A percentile compares a stretch with the other conserved stretches of the same genome.
These are phyloP conservation scores for Fusarium begoniae DNA, from an alignment of 2,329 filamentous ascomycete species.

Conservation along the genomic window DNA sequence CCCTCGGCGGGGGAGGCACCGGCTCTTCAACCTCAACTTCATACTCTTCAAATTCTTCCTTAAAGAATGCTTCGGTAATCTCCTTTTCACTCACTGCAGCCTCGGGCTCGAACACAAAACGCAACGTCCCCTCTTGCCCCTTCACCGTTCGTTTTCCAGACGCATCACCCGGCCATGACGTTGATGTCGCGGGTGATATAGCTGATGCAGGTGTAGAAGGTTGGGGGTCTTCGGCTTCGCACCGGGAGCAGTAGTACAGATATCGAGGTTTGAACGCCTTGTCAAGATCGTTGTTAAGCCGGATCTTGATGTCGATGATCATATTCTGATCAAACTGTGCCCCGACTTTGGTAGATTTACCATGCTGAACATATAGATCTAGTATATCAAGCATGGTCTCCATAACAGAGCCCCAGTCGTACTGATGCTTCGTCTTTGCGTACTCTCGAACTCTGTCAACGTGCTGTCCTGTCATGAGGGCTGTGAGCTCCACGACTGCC, in stretches of 20 bases:
- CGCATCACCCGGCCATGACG: conserved; percentile 48
- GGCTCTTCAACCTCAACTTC: conserved; percentile 79
- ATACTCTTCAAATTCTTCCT: conserved; percentile 79
- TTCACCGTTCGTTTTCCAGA: conserved; percentile 46
- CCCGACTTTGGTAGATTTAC: conserved; percentile 77
- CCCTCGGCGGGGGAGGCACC: conserved; percentile 48
- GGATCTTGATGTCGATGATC: conserved; percentile 88
- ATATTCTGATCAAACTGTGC: conserved; percentile 75
- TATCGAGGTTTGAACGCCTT: conserved; percentile 69
- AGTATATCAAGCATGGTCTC: conserved; percentile 92
- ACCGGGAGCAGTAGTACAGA: conserved; percentile 66
- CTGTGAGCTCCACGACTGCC: conserved; percentile 82
- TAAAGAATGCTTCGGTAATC: conserved; percentile 73
- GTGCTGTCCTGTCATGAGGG: conserved; percentile 65
- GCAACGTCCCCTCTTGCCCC: conserved; percentile 76
- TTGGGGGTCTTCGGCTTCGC: conserved; percentile 53
- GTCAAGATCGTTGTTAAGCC: conserved; percentile 83
- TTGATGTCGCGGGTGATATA: conserved; percentile 53
- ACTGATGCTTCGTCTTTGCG: conserved; percentile 58
- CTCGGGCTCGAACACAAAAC: conserved; percentile 88
- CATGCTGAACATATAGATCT: conserved; percentile 90
- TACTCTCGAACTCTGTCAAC: conserved; percentile 61
- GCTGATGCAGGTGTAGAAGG: conserved; percentile 45
- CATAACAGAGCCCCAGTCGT: conserved; percentile 59
- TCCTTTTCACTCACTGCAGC: conserved; percentile 77